Conservation (phyloP, 1,139 yeast genomes). For the Pichia sp. region DNA sequence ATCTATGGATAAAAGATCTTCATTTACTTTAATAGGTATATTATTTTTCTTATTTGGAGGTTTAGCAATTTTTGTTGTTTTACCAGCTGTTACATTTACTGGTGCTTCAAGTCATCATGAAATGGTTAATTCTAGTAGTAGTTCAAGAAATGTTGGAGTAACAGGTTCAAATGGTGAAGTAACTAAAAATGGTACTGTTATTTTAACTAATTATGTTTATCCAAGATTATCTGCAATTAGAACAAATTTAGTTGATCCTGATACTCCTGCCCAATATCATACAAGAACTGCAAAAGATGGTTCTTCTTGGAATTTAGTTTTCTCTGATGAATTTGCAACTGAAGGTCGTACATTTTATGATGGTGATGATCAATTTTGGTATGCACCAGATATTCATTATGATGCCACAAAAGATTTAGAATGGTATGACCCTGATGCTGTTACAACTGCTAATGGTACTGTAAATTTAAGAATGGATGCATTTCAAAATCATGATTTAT, state of each 20-base stretch:
- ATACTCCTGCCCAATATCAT: slow-evolving; percentile 42
- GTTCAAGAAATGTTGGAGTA: neutral
- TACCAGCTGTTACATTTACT: slow-evolving; percentile 71
- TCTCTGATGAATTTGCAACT: slow-evolving; percentile 54
- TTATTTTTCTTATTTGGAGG: slow-evolving; percentile 52
- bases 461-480: slow-evolving; percentile 49
- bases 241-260: slow-evolving; percentile 46
- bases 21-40: slow-evolving; percentile 55
- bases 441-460: slow-evolving; percentile 46
- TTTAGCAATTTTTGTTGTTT: slow-evolving; percentile 56
- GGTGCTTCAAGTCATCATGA: slow-evolving; percentile 40
- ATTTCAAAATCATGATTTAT: slow-evolving; percentile 47
- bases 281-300: slow-evolving; percentile 40
- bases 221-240: slow-evolving; percentile 48
- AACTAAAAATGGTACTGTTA: slow-evolving; percentile 20
- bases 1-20: slow-evolving; percentile 52
- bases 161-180: slow-evolving; percentile 4
- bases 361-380: slow-evolving; percentile 59
- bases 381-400: slow-evolving; percentile 51
- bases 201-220: slow-evolving; percentile 43
- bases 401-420: slow-evolving; percentile 58
- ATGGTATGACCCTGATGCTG: slow-evolving; percentile 65
- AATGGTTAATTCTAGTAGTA: slow-evolving; percentile 25
- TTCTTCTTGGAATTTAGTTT: slow-evolving; percentile 45
- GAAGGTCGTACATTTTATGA: slow-evolving; percentile 58